Conservation (phyloP, 139 green algal species). For the Chlorella sp. region DNA sequence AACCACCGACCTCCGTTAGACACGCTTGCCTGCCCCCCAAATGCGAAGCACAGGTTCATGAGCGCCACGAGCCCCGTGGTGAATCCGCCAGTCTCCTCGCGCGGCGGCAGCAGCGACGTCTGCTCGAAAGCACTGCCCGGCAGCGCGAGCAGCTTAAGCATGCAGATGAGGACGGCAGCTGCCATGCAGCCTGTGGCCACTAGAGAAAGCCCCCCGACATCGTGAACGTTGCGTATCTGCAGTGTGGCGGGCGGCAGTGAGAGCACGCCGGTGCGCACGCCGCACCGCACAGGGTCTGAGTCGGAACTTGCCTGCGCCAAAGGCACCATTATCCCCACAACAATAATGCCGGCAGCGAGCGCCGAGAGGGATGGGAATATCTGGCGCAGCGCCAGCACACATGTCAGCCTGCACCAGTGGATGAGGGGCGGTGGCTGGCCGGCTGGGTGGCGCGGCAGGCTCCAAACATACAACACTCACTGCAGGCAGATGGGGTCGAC, state of each 20-base stretch:
- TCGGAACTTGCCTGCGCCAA: too few species aligned
- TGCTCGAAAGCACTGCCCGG: neutral
- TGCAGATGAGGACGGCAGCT: slow-evolving; percentile 29
- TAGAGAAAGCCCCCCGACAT: slow-evolving; percentile 38
- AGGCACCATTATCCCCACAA: slow-evolving; percentile 43
- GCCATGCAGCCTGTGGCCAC: slow-evolving; percentile 43
- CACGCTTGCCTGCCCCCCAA: slow-evolving; percentile 29
- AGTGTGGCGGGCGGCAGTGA: too few species aligned
- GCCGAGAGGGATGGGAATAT: slow-evolving; percentile 28
- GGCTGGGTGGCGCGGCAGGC: too few species aligned
- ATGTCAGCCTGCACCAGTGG: too few species aligned
- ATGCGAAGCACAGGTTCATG: slow-evolving; percentile 50
- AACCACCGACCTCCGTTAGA: too few species aligned
- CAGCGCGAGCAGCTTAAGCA: slow-evolving; percentile 35
- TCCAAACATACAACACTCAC: too few species aligned
- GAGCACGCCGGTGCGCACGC: too few species aligned
- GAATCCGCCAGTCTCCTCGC: slow-evolving; percentile 7
- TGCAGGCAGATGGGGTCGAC: slow-evolving; percentile 7
- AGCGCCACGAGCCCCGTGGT: slow-evolving; percentile 35
- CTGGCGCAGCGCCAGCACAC: slow-evolving; percentile 44
- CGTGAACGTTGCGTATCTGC: slow-evolving; percentile 42
- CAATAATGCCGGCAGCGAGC: slow-evolving; percentile 24
- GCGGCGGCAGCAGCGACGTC: neutral
- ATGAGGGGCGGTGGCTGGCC: too few species aligned
- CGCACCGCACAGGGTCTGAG: too few species aligned